phyloP scores from a whole-genome alignment of 1,284 basidiomycete genomes.

The Chondrostereum purpureum region DNA sequence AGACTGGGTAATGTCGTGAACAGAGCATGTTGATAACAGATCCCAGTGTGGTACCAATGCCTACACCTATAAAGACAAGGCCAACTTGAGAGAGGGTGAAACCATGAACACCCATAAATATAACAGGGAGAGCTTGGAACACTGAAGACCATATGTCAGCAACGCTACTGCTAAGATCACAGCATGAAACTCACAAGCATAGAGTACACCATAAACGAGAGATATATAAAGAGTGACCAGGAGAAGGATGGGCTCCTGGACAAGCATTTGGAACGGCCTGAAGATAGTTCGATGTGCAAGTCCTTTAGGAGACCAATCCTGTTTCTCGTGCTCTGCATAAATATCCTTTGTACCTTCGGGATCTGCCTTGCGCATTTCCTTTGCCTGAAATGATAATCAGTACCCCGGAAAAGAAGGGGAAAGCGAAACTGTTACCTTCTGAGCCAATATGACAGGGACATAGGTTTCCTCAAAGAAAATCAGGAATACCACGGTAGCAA shows the following conservation, averaged over 20 bases:
- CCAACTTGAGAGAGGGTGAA: conserved; percentile 56
- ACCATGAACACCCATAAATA: conserved; percentile 42
- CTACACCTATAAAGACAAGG: conserved; percentile 68
- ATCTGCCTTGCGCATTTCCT: conserved; percentile 38
- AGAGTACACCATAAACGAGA: conserved; percentile 61
- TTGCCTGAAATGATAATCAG: conserved; percentile 24
- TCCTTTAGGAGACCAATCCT: conserved; percentile 48
- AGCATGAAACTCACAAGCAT: conserved; percentile 38
- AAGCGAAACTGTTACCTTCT: conserved; percentile 26
- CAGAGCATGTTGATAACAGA: conserved; percentile 36
- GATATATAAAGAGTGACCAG: conserved; percentile 65
- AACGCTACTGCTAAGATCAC: too few relatives aligned
- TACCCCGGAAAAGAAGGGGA: neutral
- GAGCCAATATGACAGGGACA: conserved; percentile 42
- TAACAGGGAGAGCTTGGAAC: conserved; percentile 55
- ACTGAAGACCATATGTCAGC: conserved; percentile 31
- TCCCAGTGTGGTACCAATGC: conserved; percentile 55
- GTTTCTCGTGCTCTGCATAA: conserved; percentile 57
- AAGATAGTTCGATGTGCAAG: conserved; percentile 50
- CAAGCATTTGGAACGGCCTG: conserved; percentile 62
- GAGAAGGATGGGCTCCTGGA: conserved; percentile 60
- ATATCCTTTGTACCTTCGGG: conserved; percentile 37
- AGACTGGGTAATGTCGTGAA: conserved; percentile 34
- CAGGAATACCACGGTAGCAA: conserved; percentile 35
- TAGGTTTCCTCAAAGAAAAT: conserved; percentile 53